phyloP scores from a whole-genome alignment of 352 stramenopile species.

The Blastocystis sp. region DNA sequence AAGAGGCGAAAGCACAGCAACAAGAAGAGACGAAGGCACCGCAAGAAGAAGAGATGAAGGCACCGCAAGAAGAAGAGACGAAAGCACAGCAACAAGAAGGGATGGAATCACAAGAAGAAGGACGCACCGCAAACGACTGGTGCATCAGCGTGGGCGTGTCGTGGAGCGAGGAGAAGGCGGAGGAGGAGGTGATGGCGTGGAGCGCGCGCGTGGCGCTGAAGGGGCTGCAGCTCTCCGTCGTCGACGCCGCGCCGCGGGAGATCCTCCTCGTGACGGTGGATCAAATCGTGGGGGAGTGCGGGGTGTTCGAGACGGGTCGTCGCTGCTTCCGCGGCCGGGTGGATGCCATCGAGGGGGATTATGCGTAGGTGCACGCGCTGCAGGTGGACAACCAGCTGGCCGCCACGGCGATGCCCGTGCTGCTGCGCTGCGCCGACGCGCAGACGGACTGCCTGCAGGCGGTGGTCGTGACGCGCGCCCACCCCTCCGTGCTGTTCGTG shows the following conservation, averaged over 20 bases:
- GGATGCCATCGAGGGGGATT: conserved; percentile 11
- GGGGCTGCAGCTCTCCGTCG: not conserved
- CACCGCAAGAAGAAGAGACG: too few species aligned
- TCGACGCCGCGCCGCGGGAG: too few species aligned
- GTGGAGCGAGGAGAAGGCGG: not conserved
- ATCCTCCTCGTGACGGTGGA: not conserved
- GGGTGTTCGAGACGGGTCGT: not conserved
- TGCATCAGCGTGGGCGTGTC: too few species aligned
- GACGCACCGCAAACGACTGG: too few species aligned
- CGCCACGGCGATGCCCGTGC: conserved; percentile 12
- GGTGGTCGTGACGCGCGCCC: not conserved
- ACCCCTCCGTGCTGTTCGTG: conserved; percentile 51
- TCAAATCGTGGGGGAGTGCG: conserved; percentile 30
- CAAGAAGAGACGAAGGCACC: too few species aligned
- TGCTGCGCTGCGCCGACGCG: conserved; percentile 33
- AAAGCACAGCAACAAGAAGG: too few species aligned
- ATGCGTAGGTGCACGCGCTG: conserved; percentile 35
- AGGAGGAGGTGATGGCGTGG: not conserved
- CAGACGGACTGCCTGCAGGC: conserved; percentile 47
- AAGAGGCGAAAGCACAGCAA: too few species aligned
- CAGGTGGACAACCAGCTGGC: conserved; percentile 60
- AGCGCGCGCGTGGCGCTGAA: conserved; percentile 1
- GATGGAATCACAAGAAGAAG: too few species aligned
- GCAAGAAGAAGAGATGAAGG: too few species aligned
- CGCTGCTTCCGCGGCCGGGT: conserved; percentile 7